phyloP scores from a whole-genome alignment of 2,329 filamentous ascomycete genomes.

The Pezicula radicicola region DNA sequence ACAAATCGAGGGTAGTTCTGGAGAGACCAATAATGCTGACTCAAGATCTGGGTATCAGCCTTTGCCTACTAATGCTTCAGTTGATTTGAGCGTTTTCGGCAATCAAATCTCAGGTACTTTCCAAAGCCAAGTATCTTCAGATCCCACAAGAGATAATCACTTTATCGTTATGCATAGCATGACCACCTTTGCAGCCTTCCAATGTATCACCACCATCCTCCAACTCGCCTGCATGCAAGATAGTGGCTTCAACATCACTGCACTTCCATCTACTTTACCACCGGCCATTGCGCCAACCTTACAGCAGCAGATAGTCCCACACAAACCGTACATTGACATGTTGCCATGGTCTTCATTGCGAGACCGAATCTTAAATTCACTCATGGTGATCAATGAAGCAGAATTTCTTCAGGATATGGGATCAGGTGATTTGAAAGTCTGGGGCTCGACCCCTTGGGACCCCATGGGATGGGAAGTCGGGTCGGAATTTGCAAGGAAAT shows the following conservation, averaged over 20 bases:
- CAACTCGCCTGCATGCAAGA: slow-evolving; percentile 11
- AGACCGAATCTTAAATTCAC: slow-evolving; percentile 13
- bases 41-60: background rate
- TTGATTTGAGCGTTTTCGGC: slow-evolving; percentile 2
- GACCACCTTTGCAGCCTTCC: slow-evolving; percentile 11
- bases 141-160: slow-evolving; percentile 11
- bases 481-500: slow-evolving; percentile 21
- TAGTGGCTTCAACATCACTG: slow-evolving; percentile 13
- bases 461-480: slow-evolving; percentile 26
- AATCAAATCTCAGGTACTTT: background rate
- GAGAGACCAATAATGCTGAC: slow-evolving; percentile 1
- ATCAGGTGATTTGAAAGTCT: slow-evolving; percentile 20
- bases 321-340: slow-evolving; percentile 17
- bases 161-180: slow-evolving; percentile 14
- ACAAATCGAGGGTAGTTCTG: slow-evolving; percentile 1
- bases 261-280: slow-evolving; percentile 9
- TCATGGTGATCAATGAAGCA: slow-evolving; percentile 14
- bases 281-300: slow-evolving; percentile 12
- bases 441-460: slow-evolving; percentile 27
- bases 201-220: slow-evolving; percentile 10
- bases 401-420: slow-evolving; percentile 14
- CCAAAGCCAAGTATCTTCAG: background rate
- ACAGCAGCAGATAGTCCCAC: slow-evolving; percentile 15
- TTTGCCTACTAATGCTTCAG: slow-evolving; percentile 2
- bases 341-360: slow-evolving; percentile 15